Conservation (phyloP, 768 basidiomycete genomes). For the Goffeauzyma gilvescens region DNA sequence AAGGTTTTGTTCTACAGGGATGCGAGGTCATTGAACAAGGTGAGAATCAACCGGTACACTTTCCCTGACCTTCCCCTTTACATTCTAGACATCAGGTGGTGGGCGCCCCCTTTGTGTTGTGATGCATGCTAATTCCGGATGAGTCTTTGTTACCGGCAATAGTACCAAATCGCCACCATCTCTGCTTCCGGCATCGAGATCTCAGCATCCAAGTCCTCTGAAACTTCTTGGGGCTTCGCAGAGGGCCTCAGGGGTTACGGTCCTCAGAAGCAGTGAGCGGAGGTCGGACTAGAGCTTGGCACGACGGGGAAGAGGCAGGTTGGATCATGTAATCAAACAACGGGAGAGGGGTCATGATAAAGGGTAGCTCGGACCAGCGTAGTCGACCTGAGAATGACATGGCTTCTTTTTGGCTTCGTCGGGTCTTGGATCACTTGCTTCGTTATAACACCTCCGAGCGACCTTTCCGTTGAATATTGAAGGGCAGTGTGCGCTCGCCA, state of each 20-base stretch:
- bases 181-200: constrained; percentile 57
- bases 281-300: constrained; percentile 36
- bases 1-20: constrained; percentile 90
- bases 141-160: not conserved
- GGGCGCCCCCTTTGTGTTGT: not conserved
- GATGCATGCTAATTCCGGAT: constrained; percentile 3
- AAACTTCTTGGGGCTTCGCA: constrained; percentile 79
- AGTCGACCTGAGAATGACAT: too few relatives aligned
- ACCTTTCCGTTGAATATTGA: too few relatives aligned
- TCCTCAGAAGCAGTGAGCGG: constrained; percentile 72
- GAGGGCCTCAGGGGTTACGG: constrained; percentile 70
- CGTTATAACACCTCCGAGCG: too few relatives aligned
- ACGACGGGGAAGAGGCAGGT: not conserved
- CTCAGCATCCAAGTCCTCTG: constrained; percentile 53
- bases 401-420: too few relatives aligned
- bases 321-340: too few relatives aligned
- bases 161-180: constrained; percentile 92
- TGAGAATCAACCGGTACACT: too few relatives aligned
- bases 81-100: not conserved
- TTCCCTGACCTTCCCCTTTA: too few relatives aligned
- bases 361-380: too few relatives aligned
- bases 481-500: too few relatives aligned
- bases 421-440: too few relatives aligned
- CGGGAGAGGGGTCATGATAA: too few relatives aligned
- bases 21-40: constrained; percentile 88